phyloP scores from a whole-genome alignment of 192 early-diverging fungal genomes.

The Cladochytrium replicatum region DNA sequence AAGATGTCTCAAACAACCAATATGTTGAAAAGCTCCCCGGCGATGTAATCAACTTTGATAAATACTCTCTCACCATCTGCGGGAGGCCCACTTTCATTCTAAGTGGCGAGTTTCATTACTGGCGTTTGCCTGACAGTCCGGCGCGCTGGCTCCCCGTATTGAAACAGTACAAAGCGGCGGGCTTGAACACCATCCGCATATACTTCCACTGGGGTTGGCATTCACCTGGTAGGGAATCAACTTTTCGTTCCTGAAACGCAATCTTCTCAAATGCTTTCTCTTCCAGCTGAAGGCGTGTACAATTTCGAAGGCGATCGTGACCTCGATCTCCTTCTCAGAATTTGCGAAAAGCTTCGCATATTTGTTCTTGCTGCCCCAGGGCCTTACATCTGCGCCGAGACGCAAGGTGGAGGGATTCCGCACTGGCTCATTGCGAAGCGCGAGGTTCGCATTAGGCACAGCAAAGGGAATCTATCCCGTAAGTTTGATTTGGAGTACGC shows the following conservation, averaged over 20 bases:
- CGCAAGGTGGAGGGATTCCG: slow-evolving; percentile 65
- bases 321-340: slow-evolving; percentile 54
- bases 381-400: slow-evolving; percentile 57
- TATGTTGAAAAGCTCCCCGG: too few species aligned
- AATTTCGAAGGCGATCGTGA: slow-evolving; percentile 64
- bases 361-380: slow-evolving; percentile 77
- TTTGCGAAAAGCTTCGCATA: slow-evolving; percentile 65
- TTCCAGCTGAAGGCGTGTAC: slow-evolving; percentile 60
- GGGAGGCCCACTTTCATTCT: slow-evolving; percentile 56
- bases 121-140: slow-evolving; percentile 58
- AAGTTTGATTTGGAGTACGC: slow-evolving; percentile 60
- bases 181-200: slow-evolving; percentile 73
- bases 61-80: slow-evolving; percentile 55
- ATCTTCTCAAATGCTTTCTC: too few species aligned
- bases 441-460: slow-evolving; percentile 62
- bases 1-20: too few species aligned
- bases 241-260: too few species aligned
- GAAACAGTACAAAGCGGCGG: slow-evolving; percentile 58
- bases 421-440: slow-evolving; percentile 69
- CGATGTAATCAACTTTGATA: slow-evolving; percentile 55
- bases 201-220: slow-evolving; percentile 88
- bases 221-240: too few species aligned
- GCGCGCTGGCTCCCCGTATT: slow-evolving; percentile 57
- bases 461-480: slow-evolving; percentile 53
- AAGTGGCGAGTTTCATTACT: slow-evolving; percentile 81